phyloP scores from a whole-genome alignment of 768 basidiomycete genomes.

The Asterophora parasitica region DNA sequence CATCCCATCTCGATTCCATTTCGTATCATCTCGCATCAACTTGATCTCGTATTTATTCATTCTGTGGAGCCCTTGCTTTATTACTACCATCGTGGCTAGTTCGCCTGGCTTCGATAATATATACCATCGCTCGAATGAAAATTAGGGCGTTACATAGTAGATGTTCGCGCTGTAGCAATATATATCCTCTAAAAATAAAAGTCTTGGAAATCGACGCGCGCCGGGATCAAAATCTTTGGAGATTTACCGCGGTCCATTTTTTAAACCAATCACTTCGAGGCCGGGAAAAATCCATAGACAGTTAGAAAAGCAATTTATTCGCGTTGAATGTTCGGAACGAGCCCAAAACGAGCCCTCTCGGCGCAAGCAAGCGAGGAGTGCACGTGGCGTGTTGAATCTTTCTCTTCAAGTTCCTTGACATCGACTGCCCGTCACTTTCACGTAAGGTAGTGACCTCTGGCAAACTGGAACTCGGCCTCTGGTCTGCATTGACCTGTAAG shows the following conservation, averaged over 20 bases:
- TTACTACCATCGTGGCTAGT: not conserved
- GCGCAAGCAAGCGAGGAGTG: not conserved
- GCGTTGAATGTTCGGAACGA: not conserved
- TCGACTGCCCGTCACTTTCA: constrained; percentile 9
- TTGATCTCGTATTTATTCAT: constrained; percentile 4
- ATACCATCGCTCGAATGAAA: not conserved
- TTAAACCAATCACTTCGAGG: no score
- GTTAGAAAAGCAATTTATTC: no score
- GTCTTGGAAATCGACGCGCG: no score
- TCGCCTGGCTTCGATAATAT: not conserved
- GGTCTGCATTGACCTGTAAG: constrained; percentile 12
- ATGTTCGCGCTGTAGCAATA: no score
- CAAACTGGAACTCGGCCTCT: constrained; percentile 11
- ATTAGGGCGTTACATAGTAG: not conserved
- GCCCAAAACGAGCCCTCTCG: not conserved
- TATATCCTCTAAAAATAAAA: no score
- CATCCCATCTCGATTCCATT: not conserved
- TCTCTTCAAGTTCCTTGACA: constrained; percentile 2
- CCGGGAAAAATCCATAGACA: no score
- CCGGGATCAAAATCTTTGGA: no score
- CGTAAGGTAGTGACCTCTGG: constrained; percentile 4
- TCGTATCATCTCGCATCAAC: constrained; percentile 1
- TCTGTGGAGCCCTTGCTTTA: not conserved
- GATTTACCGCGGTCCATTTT: no score
- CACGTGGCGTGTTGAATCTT: constrained; percentile 16